Percentiles rank a stretch among this genome's conserved stretches.
phyloP scores from a whole-genome alignment of 495 filamentous ascomycete genomes.

The Neurospora hispaniola region DNA sequence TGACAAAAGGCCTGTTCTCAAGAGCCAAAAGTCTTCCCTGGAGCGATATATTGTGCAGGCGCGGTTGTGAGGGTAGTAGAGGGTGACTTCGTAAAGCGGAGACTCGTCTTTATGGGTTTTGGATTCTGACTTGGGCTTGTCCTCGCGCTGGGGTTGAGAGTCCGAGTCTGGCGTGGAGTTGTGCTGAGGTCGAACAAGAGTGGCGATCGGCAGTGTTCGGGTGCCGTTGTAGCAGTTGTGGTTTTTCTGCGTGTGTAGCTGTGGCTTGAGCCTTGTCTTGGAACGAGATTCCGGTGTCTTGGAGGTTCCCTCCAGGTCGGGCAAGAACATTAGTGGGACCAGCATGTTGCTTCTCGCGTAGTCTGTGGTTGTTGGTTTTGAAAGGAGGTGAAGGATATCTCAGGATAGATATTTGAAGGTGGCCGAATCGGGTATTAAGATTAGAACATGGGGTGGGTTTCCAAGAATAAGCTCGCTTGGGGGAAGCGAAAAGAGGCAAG shows the following conservation, averaged over 20 bases:
- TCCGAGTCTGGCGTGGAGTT: not conserved
- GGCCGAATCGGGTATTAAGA: not conserved
- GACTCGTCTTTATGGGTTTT: not conserved
- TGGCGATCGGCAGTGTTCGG: slow-evolving; percentile 9
- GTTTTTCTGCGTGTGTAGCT: slow-evolving; percentile 19
- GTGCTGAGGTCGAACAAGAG: slow-evolving; percentile 4
- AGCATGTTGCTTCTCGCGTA: not conserved
- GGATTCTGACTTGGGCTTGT: not conserved
- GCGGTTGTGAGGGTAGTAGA: slow-evolving; percentile 22
- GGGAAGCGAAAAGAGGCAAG: not conserved
- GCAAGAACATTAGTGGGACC: not conserved
- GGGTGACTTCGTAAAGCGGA: slow-evolving; percentile 13
- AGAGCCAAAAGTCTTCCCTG: slow-evolving; percentile 14
- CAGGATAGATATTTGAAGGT: not conserved
- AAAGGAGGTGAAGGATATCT: not conserved
- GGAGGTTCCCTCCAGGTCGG: not conserved
- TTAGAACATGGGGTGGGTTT: not conserved
- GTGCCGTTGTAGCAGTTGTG: slow-evolving; percentile 23
- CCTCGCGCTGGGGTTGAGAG: not conserved
- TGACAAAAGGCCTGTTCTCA: not conserved
- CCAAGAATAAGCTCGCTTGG: not conserved
- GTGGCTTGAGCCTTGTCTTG: slow-evolving; percentile 11
- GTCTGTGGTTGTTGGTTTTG: not conserved
- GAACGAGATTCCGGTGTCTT: not conserved
- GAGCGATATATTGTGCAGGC: slow-evolving; percentile 22